Percentiles rank a stretch among this genome's conserved stretches.
Evolutionary conservation across 108 stramenopile genomes (phyloP).

Genomic region (Cylindrotheca fusiformis): DNA sequence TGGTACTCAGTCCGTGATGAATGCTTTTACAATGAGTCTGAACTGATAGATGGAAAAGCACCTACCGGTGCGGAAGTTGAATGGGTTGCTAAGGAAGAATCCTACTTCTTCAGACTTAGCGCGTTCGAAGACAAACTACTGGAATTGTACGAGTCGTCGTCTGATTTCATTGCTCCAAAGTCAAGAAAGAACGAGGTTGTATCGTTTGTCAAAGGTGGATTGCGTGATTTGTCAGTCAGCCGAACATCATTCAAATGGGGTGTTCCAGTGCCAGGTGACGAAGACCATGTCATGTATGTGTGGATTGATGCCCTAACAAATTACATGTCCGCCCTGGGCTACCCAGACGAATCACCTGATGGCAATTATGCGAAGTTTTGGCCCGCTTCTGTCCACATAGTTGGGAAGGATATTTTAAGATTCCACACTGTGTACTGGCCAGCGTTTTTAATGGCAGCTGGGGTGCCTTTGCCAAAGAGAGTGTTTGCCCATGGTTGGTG

Average conservation of each 20-base stretch:
- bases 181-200: constrained; percentile 85
- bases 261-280: constrained; percentile 89
- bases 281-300: constrained; percentile 95
- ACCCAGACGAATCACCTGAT: constrained; percentile 56
- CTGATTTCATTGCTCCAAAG: constrained; percentile 87
- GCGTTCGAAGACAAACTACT: constrained; percentile 78
- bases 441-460: constrained; percentile 93
- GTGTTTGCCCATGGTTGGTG: constrained; percentile 98
- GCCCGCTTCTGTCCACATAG: constrained; percentile 90
- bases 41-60: constrained; percentile 90
- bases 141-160: constrained; percentile 76
- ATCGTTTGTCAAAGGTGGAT: constrained; percentile 83
- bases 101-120: constrained; percentile 94
- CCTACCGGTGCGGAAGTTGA: constrained; percentile 91
- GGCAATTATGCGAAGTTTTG: constrained; percentile 68
- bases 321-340: constrained; percentile 93
- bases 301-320: constrained; percentile 98
- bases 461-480: constrained; percentile 83
- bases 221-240: constrained; percentile 90
- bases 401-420: constrained; percentile 98
- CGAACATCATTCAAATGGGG: constrained; percentile 95
- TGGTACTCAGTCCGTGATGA: constrained; percentile 99
- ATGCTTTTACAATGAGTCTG: constrained; percentile 93
- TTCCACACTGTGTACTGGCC: constrained; percentile 99
- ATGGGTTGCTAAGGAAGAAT: constrained; percentile 95